Base-by-base conservation (phyloP, 106 monocot species). In the Platanthera guangdongensis region DNA sequence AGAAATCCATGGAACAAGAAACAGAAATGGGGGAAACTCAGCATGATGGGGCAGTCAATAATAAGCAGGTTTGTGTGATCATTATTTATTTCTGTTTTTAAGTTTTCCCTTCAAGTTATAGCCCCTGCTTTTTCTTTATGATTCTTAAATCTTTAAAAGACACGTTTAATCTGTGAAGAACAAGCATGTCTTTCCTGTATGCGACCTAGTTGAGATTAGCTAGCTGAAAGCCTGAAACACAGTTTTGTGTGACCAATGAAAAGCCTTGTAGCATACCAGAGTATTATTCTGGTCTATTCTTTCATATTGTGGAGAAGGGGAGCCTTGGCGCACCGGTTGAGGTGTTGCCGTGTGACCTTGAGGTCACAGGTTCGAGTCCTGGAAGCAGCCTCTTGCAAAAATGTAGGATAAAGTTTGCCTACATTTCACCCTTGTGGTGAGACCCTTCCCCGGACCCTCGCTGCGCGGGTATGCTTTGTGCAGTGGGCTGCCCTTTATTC, bases 1-100 rank as follows among this genome's bases (percentile, higher is more conserved):
- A 74, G 54, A 83, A 87, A 78, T 82, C 82, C n/a, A 84, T 45
- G 62, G 86, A 86, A 47, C 80, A 88, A 77, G 83, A 82, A 50
- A 78, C 80, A 75, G 52, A 80, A 72, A 16, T 62, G 11, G 83
- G 85, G 47, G 82, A 79, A 55, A 68, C 77, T 80, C 52, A 67
- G 60, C 32, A 57, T 47, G 78, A 69, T 68, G 25, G 16, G 4
- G n/a, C 16, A 7, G 75, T 81, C 2, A 59, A 22, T 74, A 74
- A 80, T 70, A 82, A 71, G 74, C 70, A 94, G 85, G 94, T 94
- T 68, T 73, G 72, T 57, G 68, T 81, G 47, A 50, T 52, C 62
- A 71, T 78, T 68, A 15, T 52, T 48, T 70, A 47, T 15, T 70
- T 70, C 18, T 70, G 47, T 16, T 70, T 70, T n/a, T 39, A n/a